phyloP scores from a whole-genome alignment of 495 filamentous ascomycete genomes.

The Trichodelitschia bisporula region DNA sequence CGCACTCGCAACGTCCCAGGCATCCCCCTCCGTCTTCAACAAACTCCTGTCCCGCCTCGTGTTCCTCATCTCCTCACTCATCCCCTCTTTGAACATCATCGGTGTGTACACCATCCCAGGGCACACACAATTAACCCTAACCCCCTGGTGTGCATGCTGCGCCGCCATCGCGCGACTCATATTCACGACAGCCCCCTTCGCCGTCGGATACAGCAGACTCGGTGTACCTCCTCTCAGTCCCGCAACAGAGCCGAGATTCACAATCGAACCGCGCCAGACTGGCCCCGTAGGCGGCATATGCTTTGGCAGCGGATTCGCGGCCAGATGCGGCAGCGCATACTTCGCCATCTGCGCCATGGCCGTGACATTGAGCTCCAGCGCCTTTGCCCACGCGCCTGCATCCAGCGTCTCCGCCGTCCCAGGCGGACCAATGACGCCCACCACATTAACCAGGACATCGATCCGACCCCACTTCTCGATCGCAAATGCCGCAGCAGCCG shows the following conservation, averaged over 20 bases:
- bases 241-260: slow-evolving; percentile 33
- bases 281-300: no score
- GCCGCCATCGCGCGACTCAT: slow-evolving; percentile 35
- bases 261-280: slow-evolving; percentile 12
- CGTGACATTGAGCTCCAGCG: slow-evolving; percentile 30
- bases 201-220: slow-evolving; percentile 33
- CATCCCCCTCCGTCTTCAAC: slow-evolving; percentile 27
- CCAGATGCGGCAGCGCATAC: slow-evolving; percentile 28
- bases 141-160: slow-evolving; percentile 26
- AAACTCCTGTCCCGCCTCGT: slow-evolving; percentile 24
- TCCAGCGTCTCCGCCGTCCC: slow-evolving; percentile 31
- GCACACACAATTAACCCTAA: slow-evolving; percentile 34
- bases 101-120: slow-evolving; percentile 38
- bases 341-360: slow-evolving; percentile 34
- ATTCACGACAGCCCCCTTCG: slow-evolving; percentile 32
- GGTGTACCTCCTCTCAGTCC: slow-evolving; percentile 32
- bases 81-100: slow-evolving; percentile 29
- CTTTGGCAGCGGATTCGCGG: slow-evolving; percentile 14
- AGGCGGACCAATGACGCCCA: slow-evolving; percentile 26
- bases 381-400: slow-evolving; percentile 24
- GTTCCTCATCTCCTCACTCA: slow-evolving; percentile 23
- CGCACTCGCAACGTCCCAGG: slow-evolving; percentile 19
- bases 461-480: slow-evolving; percentile 21
- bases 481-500: slow-evolving; percentile 16
- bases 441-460: slow-evolving; percentile 32